These are phyloP conservation scores for Serendipita vermifera DNA, from an alignment of 768 basidiomycete species.

Conservation along the genomic window DNA sequence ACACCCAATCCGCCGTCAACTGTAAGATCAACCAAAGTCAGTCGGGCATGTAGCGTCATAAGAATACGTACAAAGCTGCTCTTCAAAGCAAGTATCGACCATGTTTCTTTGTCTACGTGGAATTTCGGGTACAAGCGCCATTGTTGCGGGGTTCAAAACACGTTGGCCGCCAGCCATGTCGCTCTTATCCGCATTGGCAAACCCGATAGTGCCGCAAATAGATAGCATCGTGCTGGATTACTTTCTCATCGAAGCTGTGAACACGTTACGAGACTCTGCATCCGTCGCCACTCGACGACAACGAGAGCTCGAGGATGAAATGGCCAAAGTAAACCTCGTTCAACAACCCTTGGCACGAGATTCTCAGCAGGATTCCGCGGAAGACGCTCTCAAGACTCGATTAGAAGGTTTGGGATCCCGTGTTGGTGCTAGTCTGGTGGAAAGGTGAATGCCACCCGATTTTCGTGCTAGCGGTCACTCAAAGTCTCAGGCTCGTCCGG, in stretches of 20 bases:
- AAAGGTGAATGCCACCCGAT: slow-evolving; percentile 44
- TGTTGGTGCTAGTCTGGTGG: slow-evolving; percentile 75
- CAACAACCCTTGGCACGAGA: slow-evolving; percentile 31
- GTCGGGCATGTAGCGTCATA: neutral
- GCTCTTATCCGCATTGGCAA: neutral
- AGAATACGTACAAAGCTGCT: neutral
- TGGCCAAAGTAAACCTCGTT: slow-evolving; percentile 65
- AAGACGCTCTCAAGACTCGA: slow-evolving; percentile 52
- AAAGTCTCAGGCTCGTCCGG: slow-evolving; percentile 47
- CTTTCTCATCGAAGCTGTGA: slow-evolving; percentile 69
- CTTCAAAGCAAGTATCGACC: slow-evolving; percentile 7
- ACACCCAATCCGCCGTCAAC: neutral
- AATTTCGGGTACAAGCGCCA: neutral
- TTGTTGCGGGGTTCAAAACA: neutral
- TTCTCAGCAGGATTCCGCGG: slow-evolving; percentile 46
- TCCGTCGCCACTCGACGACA: slow-evolving; percentile 53
- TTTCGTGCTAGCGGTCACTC: neutral
- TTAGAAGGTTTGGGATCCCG: slow-evolving; percentile 76
- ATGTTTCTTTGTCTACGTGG: neutral
- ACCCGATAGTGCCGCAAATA: slow-evolving; percentile 4
- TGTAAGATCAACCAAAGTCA: neutral
- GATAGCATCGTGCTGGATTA: slow-evolving; percentile 40
- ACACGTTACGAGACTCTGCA: slow-evolving; percentile 60
- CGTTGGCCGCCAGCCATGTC: neutral
- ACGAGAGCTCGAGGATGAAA: slow-evolving; percentile 60